These are phyloP conservation scores for Xerocomellus chrysenteron DNA, from an alignment of 768 basidiomycete species.

Conservation along the genomic window DNA sequence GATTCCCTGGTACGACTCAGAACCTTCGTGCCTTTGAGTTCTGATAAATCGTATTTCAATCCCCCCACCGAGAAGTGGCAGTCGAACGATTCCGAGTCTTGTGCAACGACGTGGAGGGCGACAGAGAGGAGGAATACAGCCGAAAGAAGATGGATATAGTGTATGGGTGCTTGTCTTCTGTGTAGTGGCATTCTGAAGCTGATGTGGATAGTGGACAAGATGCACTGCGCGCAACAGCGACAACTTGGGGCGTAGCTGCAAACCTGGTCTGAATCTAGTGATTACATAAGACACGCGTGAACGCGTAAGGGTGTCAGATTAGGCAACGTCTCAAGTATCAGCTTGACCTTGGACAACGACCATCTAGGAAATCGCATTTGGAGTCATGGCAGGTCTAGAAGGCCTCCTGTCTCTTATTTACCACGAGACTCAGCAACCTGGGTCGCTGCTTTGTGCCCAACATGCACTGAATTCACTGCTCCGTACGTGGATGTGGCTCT, in stretches of 20 bases:
- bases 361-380: slow-evolving; percentile 2
- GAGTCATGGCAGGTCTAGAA: slow-evolving; percentile 59
- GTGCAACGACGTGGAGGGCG: slow-evolving; percentile 30
- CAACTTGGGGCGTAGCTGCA: neutral
- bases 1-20: slow-evolving; percentile 51
- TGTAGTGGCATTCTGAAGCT: slow-evolving; percentile 23
- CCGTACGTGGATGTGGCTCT: slow-evolving; percentile 48
- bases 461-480: slow-evolving; percentile 81
- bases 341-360: slow-evolving; percentile 15
- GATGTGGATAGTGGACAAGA: neutral
- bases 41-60: slow-evolving; percentile 58
- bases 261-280: slow-evolving; percentile 6
- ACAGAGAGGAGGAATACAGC: slow-evolving; percentile 20
- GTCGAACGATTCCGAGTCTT: slow-evolving; percentile 46
- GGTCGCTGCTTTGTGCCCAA: slow-evolving; percentile 85
- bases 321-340: slow-evolving; percentile 4
- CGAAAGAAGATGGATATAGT: slow-evolving; percentile 8
- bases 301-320: slow-evolving; percentile 25
- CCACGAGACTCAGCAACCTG: slow-evolving; percentile 74
- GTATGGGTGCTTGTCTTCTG: slow-evolving; percentile 5
- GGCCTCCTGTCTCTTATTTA: slow-evolving; percentile 58
- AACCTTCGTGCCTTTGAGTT: slow-evolving; percentile 50
- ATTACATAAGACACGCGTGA: slow-evolving; percentile 35
- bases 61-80: slow-evolving; percentile 47
- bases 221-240: neutral